These are phyloP conservation scores for Phaeosphaeria sp. DNA, from an alignment of 2,329 filamentous ascomycete species.

Conservation along the genomic window DNA sequence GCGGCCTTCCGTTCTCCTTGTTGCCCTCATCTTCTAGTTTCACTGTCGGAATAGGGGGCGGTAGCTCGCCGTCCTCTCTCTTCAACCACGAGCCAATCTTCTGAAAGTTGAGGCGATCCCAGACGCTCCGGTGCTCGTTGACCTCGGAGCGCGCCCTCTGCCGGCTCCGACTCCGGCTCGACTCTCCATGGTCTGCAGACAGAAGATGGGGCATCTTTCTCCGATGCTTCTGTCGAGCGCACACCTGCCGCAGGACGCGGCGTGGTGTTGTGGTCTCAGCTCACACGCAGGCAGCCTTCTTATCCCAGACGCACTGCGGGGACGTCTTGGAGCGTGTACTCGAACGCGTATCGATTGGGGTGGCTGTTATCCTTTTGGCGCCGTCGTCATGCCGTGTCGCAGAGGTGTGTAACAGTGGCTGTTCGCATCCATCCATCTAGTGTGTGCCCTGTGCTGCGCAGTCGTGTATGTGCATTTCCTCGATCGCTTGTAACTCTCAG, in stretches of 20 bases:
- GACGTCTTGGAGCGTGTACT: conserved; percentile 8
- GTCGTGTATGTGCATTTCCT: conserved; percentile 17
- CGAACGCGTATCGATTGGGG: conserved; percentile 21
- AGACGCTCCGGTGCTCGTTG: conserved; percentile 43
- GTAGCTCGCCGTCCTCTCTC: conserved; percentile 44
- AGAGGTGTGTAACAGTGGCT: conserved; percentile 38
- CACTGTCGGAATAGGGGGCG: not conserved
- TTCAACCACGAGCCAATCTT: conserved; percentile 51
- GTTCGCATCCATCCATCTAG: conserved; percentile 34
- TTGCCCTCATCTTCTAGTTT: conserved; percentile 11
- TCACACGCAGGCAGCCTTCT: conserved; percentile 16
- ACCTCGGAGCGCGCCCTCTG: conserved; percentile 44
- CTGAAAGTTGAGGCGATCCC: conserved; percentile 46
- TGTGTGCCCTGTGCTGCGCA: conserved; percentile 15
- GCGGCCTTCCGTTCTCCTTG: conserved; percentile 44
- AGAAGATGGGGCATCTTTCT: conserved; percentile 36
- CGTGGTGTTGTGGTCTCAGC: conserved; percentile 20
- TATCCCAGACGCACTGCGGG: conserved; percentile 20
- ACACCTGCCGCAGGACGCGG: conserved; percentile 26
- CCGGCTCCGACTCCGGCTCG: conserved; percentile 38
- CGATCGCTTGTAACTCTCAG: not conserved
- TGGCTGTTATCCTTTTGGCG: conserved; percentile 38
- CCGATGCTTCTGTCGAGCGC: conserved; percentile 5
- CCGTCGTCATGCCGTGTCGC: conserved; percentile 42
- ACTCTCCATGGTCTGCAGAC: conserved; percentile 33